phyloP scores from a whole-genome alignment of 352 stramenopile genomes.

The Pythium vanterpoolii region DNA sequence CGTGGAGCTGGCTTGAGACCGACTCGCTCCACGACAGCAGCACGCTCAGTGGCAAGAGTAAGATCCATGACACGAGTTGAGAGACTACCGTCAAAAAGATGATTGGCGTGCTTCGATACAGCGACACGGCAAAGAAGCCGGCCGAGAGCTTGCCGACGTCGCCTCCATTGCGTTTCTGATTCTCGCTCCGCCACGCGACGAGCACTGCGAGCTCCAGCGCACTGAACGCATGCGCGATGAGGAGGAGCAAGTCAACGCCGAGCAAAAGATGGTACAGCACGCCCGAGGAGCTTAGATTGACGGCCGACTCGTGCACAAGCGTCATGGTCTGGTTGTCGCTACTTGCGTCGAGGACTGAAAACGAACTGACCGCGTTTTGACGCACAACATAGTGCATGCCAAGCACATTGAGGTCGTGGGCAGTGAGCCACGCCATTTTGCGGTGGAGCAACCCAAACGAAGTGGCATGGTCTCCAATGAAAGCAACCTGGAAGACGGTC shows the following conservation, averaged over 20 bases:
- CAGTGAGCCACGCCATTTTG: constrained; percentile 19
- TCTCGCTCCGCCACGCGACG: constrained; percentile 31
- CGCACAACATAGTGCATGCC: constrained; percentile 22
- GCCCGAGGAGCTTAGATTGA: constrained; percentile 46
- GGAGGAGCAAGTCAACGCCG: constrained; percentile 32
- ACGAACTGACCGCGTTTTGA: constrained; percentile 21
- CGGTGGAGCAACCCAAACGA: constrained; percentile 12
- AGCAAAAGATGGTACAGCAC: constrained; percentile 46
- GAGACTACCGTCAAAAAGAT: constrained; percentile 33
- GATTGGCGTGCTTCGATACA: constrained; percentile 38
- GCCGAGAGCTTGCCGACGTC: constrained; percentile 34
- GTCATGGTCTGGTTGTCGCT: constrained; percentile 27
- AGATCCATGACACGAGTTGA: constrained; percentile 43
- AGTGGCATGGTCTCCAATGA: constrained; percentile 19
- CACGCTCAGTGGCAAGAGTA: constrained; percentile 38
- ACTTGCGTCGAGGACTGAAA: constrained; percentile 29
- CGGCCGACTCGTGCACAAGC: constrained; percentile 29
- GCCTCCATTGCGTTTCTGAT: constrained; percentile 27
- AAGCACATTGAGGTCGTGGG: constrained; percentile 19
- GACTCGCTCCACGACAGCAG: constrained; percentile 29
- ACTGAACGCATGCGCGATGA: constrained; percentile 33
- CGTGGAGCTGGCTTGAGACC: constrained; percentile 23
- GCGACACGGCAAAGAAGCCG: constrained; percentile 16
- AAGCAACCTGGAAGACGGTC: constrained; percentile 5
- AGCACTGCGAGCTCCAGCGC: constrained; percentile 29